Base-by-base conservation (phyloP, 2,329 filamentous ascomycete genomes). In the Fusarium sacchari region DNA sequence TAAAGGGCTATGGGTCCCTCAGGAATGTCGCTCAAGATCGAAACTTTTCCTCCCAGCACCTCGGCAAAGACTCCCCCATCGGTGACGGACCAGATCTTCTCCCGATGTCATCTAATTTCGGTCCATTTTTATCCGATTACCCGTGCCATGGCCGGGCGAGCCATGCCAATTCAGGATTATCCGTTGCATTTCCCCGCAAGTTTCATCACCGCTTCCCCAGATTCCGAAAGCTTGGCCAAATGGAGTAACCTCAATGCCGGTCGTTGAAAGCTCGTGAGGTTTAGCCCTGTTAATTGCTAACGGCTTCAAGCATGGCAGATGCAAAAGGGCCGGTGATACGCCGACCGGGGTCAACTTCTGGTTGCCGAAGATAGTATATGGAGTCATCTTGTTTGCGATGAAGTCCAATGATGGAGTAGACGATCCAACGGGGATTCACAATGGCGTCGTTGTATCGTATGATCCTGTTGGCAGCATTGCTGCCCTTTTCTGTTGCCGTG, bases 401-500 rank as follows among this genome's bases (percentile, higher is more conserved):
- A 6, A 28, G 24, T 28, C 17, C 18, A 20, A 20, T 18, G 34
- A 26, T 4, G 5, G 18, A 5, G 8, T 24, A 11, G 20, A 32
- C 6, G 44, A 10, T 34, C 12, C 17, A 24, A 11, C 11, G 28
- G 22, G 13, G 20, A 17, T 26, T n/a, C 18, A 28, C 3, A 9
- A 73, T 73, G 71, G 36, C 39, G 24, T 47, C 60, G 7, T 9
- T 60, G 5, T 55, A 24, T 37, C 30, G 24, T 34, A 20, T 69
- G 17, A 40, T 75, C 4, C n/a, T 65, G 22, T 28, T 58, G 4
- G 53, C 36, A 17, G 43, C 61, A 7, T 36, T 77, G 4, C 22
- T 71, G 1, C 61, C 72, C 7, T 55, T 53, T 14, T 64, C 46
- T 13, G 3, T 20, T 7, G 74, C 76, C 0, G 74, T 77, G 1